Percentiles rank a stretch among this genome's conserved stretches.
Conservation (phyloP, 1,284 basidiomycete genomes). For the Volvariella surrecta region DNA sequence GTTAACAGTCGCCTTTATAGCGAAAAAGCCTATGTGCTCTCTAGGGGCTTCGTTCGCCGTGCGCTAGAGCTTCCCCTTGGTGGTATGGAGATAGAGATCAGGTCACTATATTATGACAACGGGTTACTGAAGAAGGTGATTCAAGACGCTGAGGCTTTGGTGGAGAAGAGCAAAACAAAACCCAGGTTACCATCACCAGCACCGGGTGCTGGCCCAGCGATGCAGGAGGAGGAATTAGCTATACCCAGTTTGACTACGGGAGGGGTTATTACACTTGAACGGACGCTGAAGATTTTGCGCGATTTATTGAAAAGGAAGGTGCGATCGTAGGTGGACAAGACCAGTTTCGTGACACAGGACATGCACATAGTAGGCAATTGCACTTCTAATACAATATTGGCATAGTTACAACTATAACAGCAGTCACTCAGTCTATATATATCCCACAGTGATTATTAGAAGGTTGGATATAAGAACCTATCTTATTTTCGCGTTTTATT, state of each 20-base stretch:
- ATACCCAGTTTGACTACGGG: conserved; percentile 74
- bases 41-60: conserved; percentile 80
- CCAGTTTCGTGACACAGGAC: no score
- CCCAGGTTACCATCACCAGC: conserved; percentile 15
- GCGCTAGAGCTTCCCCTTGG: conserved; percentile 74
- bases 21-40: conserved; percentile 90
- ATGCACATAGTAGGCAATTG: no score
- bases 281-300: conserved; percentile 53
- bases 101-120: conserved; percentile 64
- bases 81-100: conserved; percentile 67
- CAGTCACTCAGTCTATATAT: no score
- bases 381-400: no score
- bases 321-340: no score
- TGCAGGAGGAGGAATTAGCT: conserved; percentile 52
- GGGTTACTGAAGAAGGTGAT: conserved; percentile 66
- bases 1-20: conserved; percentile 65
- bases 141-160: conserved; percentile 50
- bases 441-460: no score
- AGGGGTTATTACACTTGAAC: conserved; percentile 72
- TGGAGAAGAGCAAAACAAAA: conserved; percentile 52
- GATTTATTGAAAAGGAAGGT: conserved; percentile 10
- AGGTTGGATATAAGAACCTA: no score
- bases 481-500: no score
- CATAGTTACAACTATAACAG: no score
- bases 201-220: conserved; percentile 24